Percentiles rank a stretch among this genome's conserved stretches.
Conservation (phyloP, 2,329 filamentous ascomycete genomes). For the Malbranchea zuffiana region DNA sequence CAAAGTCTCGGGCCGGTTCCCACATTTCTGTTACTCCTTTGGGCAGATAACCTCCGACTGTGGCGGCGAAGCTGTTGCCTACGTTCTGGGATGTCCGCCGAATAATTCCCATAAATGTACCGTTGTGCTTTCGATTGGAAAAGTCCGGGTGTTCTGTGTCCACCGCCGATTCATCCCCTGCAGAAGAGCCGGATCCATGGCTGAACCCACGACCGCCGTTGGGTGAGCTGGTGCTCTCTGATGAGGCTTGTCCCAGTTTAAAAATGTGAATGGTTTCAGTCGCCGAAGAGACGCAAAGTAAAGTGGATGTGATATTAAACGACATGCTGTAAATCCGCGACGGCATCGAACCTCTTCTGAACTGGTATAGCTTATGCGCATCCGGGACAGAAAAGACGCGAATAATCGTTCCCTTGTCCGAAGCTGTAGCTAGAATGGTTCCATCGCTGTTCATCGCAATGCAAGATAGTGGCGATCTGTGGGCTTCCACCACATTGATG, state of each 20-base stretch:
- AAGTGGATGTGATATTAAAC: conserved; percentile 86
- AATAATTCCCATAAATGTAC: conserved; percentile 79
- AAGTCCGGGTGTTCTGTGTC: conserved; percentile 27
- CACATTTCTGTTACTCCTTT: conserved; percentile 94
- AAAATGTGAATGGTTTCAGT: conserved; percentile 97
- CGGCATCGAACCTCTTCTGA: conserved; percentile 87
- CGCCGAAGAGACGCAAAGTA: conserved; percentile 89
- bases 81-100: conserved; percentile 93
- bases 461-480: conserved; percentile 80
- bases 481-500: conserved; percentile 89
- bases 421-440: conserved; percentile 82
- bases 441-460: conserved; percentile 89
- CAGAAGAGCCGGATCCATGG: conserved; percentile 20
- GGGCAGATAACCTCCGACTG: conserved; percentile 83
- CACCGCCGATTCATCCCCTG: conserved; percentile 24
- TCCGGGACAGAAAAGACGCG: conserved; percentile 86
- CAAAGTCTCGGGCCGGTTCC: conserved; percentile 91
- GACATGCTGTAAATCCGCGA: conserved; percentile 98
- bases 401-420: conserved; percentile 95
- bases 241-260: conserved; percentile 47
- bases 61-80: conserved; percentile 75
- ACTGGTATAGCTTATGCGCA: conserved; percentile 90
- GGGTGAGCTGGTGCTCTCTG: conserved; percentile 14
- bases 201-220: conserved; percentile 22
- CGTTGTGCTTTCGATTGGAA: conserved; percentile 44